phyloP scores from a whole-genome alignment of 1,139 yeast genomes.

The Geotrichum klebahnii region DNA sequence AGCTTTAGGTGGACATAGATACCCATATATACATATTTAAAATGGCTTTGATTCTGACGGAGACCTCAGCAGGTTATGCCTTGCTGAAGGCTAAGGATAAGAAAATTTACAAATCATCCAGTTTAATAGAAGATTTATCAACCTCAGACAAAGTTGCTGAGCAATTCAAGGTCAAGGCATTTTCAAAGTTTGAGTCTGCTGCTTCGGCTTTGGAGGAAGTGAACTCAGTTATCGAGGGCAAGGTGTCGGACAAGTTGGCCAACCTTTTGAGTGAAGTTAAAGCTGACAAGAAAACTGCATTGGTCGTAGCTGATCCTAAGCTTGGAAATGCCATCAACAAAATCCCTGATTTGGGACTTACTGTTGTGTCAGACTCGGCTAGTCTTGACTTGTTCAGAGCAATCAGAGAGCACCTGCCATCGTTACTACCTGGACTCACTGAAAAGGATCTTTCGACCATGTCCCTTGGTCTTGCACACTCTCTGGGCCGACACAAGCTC shows the following conservation, averaged over 20 bases:
- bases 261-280: constrained; percentile 73
- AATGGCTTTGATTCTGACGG: constrained; percentile 94
- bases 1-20: too few species aligned
- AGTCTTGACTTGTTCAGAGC: constrained; percentile 93
- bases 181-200: constrained; percentile 90
- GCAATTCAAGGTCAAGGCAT: constrained; percentile 86
- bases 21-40: too few species aligned
- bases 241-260: constrained; percentile 80
- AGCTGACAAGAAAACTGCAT: constrained; percentile 82
- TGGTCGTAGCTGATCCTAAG: constrained; percentile 91
- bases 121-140: constrained; percentile 72
- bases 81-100: constrained; percentile 94
- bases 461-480: constrained; percentile 91
- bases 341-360: constrained; percentile 74
- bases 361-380: constrained; percentile 91
- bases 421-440: constrained; percentile 85
- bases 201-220: constrained; percentile 96
- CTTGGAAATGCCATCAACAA: constrained; percentile 95
- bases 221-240: constrained; percentile 86
- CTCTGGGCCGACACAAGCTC: constrained; percentile 95
- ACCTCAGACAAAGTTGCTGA: constrained; percentile 74
- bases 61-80: constrained; percentile 98
- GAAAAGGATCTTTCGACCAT: constrained; percentile 83
- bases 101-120: constrained; percentile 83
- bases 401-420: constrained; percentile 88